Evolutionary conservation across 1,284 basidiomycete genomes (phyloP), one percentile per base, ranked within the genome.

Genomic region (Ganoderma lucidum): DNA sequence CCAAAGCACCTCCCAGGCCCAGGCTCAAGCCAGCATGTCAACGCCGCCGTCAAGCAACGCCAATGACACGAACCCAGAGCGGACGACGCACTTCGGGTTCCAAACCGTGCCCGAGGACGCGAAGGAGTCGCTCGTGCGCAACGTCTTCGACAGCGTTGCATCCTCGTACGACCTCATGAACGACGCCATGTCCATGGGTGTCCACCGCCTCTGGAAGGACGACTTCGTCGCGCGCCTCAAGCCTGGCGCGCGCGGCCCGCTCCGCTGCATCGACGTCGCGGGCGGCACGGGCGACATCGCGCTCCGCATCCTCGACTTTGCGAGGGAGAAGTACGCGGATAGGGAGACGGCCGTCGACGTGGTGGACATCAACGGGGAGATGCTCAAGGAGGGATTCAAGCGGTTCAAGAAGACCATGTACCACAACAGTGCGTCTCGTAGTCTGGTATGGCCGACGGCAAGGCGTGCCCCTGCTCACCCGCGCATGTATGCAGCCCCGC

Each of bases 261-360:
- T 89, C 78, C 89, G 87, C 73, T 98, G 96, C 80, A 91, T 99
- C 65, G 98, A 99, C 79, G 96, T 99, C 41, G 98, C 97, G 0
- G 98, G 98, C 51, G 98, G 98, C 55, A 99, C 96, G 6, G 98
- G 98, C 19, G 98, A 99, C 84, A 97, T 99, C 80, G 98, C 97
- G 3, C 86, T 98, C 67, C 87, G 97, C 45, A 94, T 99, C 73
- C 85, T 99, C 62, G 97, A 99, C 83, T 88, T 94, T 76, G 97
- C 96, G 12, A 85, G 96, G 69, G 95, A 96, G 76, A 92, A 92
- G 70, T 94, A 97, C 79, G 93, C 92, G 3, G 95, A 96, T 79
- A 85, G 96, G 73, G 95, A 97, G 78, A 95, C 95, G 17, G 90
- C 87, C 64, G 96, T 99, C 0, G 93, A 96, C 64, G 88, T 99